Conservation (phyloP, 495 filamentous ascomycete species). For the Chaetomium tenue region DNA sequence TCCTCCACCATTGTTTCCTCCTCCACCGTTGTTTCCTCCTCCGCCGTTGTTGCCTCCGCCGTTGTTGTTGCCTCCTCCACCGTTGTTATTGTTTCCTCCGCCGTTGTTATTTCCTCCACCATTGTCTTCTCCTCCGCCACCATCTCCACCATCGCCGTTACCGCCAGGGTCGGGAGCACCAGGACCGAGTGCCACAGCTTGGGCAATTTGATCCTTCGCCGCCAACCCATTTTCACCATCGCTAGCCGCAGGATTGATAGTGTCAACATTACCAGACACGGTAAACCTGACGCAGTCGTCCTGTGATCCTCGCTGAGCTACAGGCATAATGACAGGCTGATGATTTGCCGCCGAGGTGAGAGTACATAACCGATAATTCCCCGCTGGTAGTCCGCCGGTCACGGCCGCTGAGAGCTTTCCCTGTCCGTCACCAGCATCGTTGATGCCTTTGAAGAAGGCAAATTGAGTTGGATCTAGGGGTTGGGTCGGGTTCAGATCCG, state of each 20-base stretch:
- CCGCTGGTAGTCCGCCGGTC: constrained; percentile 28
- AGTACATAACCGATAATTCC: constrained; percentile 34
- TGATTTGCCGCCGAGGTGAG: constrained; percentile 31
- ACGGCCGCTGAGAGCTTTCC: constrained; percentile 29
- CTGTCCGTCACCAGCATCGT: constrained; percentile 30
- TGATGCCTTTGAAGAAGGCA: constrained; percentile 35
- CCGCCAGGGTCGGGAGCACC: constrained; percentile 19
- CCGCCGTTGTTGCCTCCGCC: background rate
- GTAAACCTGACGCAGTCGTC: constrained; percentile 34
- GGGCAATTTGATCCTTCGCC: constrained; percentile 14
- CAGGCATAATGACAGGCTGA: constrained; percentile 36
- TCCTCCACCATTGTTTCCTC: background rate
- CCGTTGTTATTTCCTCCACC: constrained; percentile 1
- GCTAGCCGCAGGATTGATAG: constrained; percentile 26
- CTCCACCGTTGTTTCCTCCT: background rate
- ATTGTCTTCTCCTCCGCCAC: background rate
- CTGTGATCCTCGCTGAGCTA: constrained; percentile 33
- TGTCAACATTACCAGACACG: constrained; percentile 22
- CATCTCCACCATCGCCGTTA: background rate
- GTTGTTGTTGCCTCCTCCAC: constrained; percentile 1
- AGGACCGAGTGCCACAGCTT: constrained; percentile 26
- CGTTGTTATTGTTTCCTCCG: background rate
- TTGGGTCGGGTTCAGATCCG: constrained; percentile 37
- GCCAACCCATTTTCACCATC: constrained; percentile 25
- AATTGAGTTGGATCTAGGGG: constrained; percentile 44